A percentile compares a stretch with the other conserved stretches of the same genome.
Conservation (phyloP, 805 yeast species). For the Pichia sporocuriosa region DNA sequence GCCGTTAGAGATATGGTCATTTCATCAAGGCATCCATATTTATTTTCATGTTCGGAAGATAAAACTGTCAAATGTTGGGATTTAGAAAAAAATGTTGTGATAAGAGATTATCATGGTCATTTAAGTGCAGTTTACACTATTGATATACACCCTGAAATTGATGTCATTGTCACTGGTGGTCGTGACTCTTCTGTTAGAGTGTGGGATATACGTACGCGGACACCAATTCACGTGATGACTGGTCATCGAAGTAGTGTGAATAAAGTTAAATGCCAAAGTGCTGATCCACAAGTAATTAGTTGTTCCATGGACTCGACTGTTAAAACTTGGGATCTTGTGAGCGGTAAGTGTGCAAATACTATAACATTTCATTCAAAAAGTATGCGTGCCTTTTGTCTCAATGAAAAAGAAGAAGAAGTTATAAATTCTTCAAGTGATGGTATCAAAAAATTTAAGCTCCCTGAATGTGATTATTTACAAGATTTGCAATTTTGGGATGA, state of each 20-base stretch:
- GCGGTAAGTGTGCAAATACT: conserved; percentile 63
- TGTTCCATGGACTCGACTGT: conserved; percentile 82
- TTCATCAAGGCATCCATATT: conserved; percentile 73
- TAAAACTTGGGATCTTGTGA: conserved; percentile 83
- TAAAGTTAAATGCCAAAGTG: conserved; percentile 56
- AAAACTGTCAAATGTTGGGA: conserved; percentile 95
- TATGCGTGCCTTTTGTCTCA: conserved; percentile 64
- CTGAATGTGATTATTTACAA: conserved; percentile 60
- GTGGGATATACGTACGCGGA: conserved; percentile 87
- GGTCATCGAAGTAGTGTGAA: conserved; percentile 81
- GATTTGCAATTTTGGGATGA: conserved; percentile 42
- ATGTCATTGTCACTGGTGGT: conserved; percentile 79
- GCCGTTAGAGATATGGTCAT: conserved; percentile 72
- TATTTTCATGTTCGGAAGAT: conserved; percentile 91
- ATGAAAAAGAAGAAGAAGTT: conserved; percentile 66
- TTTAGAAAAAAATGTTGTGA: conserved; percentile 72
- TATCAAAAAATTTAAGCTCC: conserved; percentile 76
- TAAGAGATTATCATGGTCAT: conserved; percentile 92
- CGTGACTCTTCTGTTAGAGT: conserved; percentile 79
- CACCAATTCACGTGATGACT: conserved; percentile 64
- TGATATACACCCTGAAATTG: conserved; percentile 82
- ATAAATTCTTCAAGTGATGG: conserved; percentile 78
- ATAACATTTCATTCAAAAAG: conserved; percentile 82
- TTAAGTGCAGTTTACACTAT: conserved; percentile 80
- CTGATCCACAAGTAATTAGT: conserved; percentile 81